Conservation (phyloP, 345 rosid genomes). For the Corymbia maculata region DNA sequence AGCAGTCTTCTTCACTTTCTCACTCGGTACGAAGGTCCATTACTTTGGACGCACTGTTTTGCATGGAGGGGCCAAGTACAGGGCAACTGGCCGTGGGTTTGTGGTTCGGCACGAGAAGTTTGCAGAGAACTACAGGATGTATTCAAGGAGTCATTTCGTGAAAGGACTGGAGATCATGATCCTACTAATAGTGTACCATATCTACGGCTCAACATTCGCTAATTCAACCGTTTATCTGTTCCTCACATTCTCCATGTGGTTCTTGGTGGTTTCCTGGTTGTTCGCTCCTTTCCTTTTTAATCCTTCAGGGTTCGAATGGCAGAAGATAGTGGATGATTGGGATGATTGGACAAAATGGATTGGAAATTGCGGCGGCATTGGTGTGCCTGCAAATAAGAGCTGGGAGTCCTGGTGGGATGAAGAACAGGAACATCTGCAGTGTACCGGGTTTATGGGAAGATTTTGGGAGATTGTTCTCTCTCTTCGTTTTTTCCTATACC, state of each 20-base stretch:
- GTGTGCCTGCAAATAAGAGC: conserved; percentile 88
- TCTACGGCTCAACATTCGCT: conserved; percentile 48
- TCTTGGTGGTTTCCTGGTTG: conserved; percentile 75
- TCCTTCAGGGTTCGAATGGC: conserved; percentile 98
- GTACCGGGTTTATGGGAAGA: conserved; percentile 64
- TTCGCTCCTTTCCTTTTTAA: conserved; percentile 89
- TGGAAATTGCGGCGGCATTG: conserved; percentile 84
- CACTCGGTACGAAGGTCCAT: conserved; percentile 89
- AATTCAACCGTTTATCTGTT: conserved; percentile 21
- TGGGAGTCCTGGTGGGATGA: conserved; percentile 99
- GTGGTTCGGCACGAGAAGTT: conserved; percentile 95
- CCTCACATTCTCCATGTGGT: conserved; percentile 81
- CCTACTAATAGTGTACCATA: conserved; percentile 54
- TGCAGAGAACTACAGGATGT: conserved; percentile 96
- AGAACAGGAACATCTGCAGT: conserved; percentile 82
- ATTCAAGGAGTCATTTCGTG: conserved; percentile 93
- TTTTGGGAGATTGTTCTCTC: conserved; percentile 73
- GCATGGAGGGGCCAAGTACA: conserved; percentile 96
- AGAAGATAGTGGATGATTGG: conserved; percentile 95
- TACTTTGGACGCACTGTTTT: conserved; percentile 90
- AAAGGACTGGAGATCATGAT: conserved; percentile 82
- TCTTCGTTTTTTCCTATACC: conserved; percentile 69
- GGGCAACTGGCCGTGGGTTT: conserved; percentile 99
- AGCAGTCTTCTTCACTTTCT: conserved; percentile 88
- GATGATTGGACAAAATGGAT: conserved; percentile 98